Base-by-base conservation (phyloP, 108 stramenopile species). In the Chaetoceros tenuissimus region DNA sequence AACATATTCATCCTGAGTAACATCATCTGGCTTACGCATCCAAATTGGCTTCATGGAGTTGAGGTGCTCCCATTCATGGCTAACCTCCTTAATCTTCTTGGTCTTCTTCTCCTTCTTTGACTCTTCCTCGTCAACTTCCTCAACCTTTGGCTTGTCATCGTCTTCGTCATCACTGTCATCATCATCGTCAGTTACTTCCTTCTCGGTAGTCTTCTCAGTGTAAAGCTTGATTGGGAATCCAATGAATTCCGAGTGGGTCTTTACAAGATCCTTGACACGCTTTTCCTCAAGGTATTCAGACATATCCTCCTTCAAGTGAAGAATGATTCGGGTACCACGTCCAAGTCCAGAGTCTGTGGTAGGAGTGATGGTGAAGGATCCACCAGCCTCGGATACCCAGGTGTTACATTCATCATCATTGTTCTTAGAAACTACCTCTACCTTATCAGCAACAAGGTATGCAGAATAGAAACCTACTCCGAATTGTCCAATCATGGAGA, bases 231-330 rank as follows among this genome's bases (percentile, higher is more conserved):
- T 97, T 52, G 97, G 97, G 94, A 99, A 99, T 53, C 97, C 96
- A 81, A 99, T 98, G 84, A 99, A 99, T 76, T 99, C 99, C 31
- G 94, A 95, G 77, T 99, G 99, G 93, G 97, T 99, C 96, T 99
- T 99, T 55, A 99, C 96, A 50, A 99, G 78, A 66, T 99, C 98
- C 88, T 97, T 98, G 68, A 99, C 59, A 48, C 96, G 79, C 64
- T 82, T 81, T 72, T 99, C 99, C 78, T 99, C 99, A 5, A 99
- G 73, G 82, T 97, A 99, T 75, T 99, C 98, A 30, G 77, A 79
- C 99, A 98, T 98, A 85, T 99, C 99, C 73, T 99, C 98, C 96
- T 99, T 99, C 55, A 99, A 60, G 69, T 95, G 89, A 31, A 99
- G 88, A 52, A 96, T 86, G 77, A 99, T 98, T 67, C 96, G 92